Conservation (phyloP, 768 basidiomycete species). For the Tylopilus cervinicoccineus region DNA sequence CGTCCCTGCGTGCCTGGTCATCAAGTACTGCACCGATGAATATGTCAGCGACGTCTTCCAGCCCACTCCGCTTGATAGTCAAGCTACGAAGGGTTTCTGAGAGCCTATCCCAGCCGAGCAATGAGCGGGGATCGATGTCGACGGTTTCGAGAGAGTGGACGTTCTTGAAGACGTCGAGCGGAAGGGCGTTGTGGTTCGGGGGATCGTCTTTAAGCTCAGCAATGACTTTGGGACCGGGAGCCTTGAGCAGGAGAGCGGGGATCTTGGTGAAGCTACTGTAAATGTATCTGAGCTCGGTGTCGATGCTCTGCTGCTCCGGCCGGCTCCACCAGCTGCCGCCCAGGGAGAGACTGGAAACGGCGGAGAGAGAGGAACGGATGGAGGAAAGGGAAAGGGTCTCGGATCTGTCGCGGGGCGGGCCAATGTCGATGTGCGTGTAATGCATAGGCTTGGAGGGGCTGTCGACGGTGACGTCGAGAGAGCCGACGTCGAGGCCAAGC, state of each 20-base stretch:
- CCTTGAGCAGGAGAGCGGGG: slow-evolving; percentile 66
- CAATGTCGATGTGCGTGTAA: slow-evolving; percentile 53
- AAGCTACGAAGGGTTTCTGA: slow-evolving; percentile 67
- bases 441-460: slow-evolving; percentile 73
- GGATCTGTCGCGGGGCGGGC: slow-evolving; percentile 53
- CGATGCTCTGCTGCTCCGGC: slow-evolving; percentile 53
- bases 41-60: slow-evolving; percentile 77
- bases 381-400: slow-evolving; percentile 74
- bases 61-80: slow-evolving; percentile 72
- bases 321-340: slow-evolving; percentile 71
- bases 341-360: slow-evolving; percentile 71
- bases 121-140: slow-evolving; percentile 77
- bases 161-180: slow-evolving; percentile 83
- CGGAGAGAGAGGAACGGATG: slow-evolving; percentile 72
- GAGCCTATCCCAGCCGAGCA: slow-evolving; percentile 82
- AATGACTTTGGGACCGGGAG: slow-evolving; percentile 63
- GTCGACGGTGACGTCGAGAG: slow-evolving; percentile 73
- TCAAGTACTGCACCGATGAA: slow-evolving; percentile 76
- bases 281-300: slow-evolving; percentile 77
- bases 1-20: slow-evolving; percentile 63
- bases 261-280: slow-evolving; percentile 90
- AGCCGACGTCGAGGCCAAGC: slow-evolving; percentile 69
- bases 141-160: slow-evolving; percentile 69
- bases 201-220: slow-evolving; percentile 65
- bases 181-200: slow-evolving; percentile 70